phyloP scores from a whole-genome alignment of 2,329 filamentous ascomycete species.

The Calonectria pteridis region DNA sequence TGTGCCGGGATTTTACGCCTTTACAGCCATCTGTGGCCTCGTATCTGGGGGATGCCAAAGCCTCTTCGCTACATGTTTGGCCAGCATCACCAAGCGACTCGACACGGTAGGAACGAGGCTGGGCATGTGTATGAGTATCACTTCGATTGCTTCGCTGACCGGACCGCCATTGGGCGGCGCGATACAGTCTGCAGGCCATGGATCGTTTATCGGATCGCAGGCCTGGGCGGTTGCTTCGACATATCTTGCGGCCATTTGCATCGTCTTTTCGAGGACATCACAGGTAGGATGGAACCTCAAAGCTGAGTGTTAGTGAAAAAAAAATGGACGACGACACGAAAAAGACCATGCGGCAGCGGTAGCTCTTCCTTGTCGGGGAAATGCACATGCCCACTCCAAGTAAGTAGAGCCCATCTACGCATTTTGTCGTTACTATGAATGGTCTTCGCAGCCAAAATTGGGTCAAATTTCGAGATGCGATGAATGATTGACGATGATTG shows the following conservation, averaged over 20 bases:
- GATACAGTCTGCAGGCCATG: conserved; percentile 37
- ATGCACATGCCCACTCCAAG: background rate
- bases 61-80: conserved; percentile 53
- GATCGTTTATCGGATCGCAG: conserved; percentile 45
- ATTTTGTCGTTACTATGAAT: background rate
- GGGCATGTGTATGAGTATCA: conserved; percentile 56
- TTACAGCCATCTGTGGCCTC: conserved; percentile 48
- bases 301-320: conserved; percentile 32
- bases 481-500: no score
- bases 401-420: background rate
- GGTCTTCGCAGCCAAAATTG: background rate
- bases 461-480: background rate
- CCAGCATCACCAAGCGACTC: conserved; percentile 54
- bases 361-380: background rate
- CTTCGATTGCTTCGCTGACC: conserved; percentile 54
- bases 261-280: conserved; percentile 27
- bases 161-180: conserved; percentile 55
- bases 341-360: background rate
- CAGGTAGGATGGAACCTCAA: conserved; percentile 37
- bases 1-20: conserved; percentile 51
- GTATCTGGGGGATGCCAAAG: conserved; percentile 53
- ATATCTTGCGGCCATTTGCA: conserved; percentile 40
- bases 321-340: background rate
- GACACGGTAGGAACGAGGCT: conserved; percentile 55
- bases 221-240: conserved; percentile 50